phyloP scores from a whole-genome alignment of 1,139 yeast species.

The Groenewaldozyma sp. region DNA sequence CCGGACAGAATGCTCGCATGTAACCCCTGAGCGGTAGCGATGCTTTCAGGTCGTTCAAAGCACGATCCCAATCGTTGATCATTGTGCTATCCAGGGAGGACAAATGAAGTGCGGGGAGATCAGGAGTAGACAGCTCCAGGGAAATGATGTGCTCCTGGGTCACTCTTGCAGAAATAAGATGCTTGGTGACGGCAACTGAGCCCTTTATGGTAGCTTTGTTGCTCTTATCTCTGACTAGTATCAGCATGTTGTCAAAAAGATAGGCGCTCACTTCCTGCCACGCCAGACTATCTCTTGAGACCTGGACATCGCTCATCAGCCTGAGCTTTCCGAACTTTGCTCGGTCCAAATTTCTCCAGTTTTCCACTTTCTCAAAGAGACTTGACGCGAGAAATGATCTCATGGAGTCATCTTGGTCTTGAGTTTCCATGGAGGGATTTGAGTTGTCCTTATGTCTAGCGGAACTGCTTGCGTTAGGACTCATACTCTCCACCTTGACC shows the following conservation, averaged over 20 bases:
- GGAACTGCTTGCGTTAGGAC: too few relatives aligned
- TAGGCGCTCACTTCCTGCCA: slow-evolving; percentile 20
- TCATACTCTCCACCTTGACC: too few relatives aligned
- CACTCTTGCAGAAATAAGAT: slow-evolving; percentile 7
- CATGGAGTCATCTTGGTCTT: too few relatives aligned
- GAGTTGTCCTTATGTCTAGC: too few relatives aligned
- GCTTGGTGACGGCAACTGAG: slow-evolving; percentile 14
- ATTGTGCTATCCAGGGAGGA: slow-evolving; percentile 7
- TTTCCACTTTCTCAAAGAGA: slow-evolving; percentile 7
- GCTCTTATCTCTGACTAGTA: slow-evolving; percentile 12
- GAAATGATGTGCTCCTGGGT: background rate
- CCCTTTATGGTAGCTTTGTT: slow-evolving; percentile 14
- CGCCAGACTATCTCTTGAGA: slow-evolving; percentile 14
- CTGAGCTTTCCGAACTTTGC: slow-evolving; percentile 16
- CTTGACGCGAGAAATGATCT: background rate
- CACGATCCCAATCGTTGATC: slow-evolving; percentile 11
- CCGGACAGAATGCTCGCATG: background rate
- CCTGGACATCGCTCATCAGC: slow-evolving; percentile 12
- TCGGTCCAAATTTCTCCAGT: slow-evolving; percentile 14
- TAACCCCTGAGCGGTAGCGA: slow-evolving; percentile 6
- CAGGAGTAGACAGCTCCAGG: slow-evolving; percentile 6
- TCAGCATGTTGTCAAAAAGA: slow-evolving; percentile 17
- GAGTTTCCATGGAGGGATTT: too few relatives aligned
- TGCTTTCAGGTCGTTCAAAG: slow-evolving; percentile 9
- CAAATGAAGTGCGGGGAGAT: slow-evolving; percentile 10